phyloP scores from a whole-genome alignment of 1,284 basidiomycete genomes.

The Tranzscheliella williamsii region DNA sequence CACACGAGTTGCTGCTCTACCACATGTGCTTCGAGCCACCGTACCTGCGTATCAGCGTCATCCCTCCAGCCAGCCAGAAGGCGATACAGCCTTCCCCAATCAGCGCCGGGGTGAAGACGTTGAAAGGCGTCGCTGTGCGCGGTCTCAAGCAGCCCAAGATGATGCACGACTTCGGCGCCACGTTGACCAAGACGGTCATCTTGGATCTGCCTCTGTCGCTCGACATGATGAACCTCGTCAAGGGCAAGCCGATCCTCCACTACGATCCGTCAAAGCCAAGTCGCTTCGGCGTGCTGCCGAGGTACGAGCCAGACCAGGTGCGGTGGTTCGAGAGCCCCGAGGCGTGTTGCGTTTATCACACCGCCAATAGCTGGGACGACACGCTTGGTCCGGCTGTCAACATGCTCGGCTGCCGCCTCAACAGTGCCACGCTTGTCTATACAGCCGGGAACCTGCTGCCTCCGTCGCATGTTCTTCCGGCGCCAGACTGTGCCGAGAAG shows the following conservation, averaged over 20 bases:
- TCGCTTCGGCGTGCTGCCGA: slow-evolving; percentile 64
- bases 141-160: slow-evolving; percentile 60
- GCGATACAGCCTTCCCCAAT: not conserved
- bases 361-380: slow-evolving; percentile 64
- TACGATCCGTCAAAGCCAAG: slow-evolving; percentile 62
- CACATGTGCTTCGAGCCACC: slow-evolving; percentile 64
- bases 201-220: slow-evolving; percentile 65
- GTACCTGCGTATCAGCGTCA: slow-evolving; percentile 63
- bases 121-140: slow-evolving; percentile 45
- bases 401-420: slow-evolving; percentile 65
- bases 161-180: slow-evolving; percentile 66
- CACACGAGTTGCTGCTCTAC: slow-evolving; percentile 64
- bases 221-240: slow-evolving; percentile 63
- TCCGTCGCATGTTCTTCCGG: slow-evolving; percentile 55
- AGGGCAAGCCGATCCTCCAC: slow-evolving; percentile 63
- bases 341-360: slow-evolving; percentile 65
- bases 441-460: slow-evolving; percentile 63
- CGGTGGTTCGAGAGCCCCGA: slow-evolving; percentile 62
- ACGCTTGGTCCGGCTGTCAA: slow-evolving; percentile 36
- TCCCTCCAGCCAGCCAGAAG: slow-evolving; percentile 44
- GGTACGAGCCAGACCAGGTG: slow-evolving; percentile 57
- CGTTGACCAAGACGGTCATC: slow-evolving; percentile 62
- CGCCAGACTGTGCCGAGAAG: slow-evolving; percentile 61
- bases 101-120: slow-evolving; percentile 3
- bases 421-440: slow-evolving; percentile 64